Percentiles rank a stretch among this genome's conserved stretches.
Conservation (phyloP, 1,284 basidiomycete genomes). For the Trichosporon faecale region DNA sequence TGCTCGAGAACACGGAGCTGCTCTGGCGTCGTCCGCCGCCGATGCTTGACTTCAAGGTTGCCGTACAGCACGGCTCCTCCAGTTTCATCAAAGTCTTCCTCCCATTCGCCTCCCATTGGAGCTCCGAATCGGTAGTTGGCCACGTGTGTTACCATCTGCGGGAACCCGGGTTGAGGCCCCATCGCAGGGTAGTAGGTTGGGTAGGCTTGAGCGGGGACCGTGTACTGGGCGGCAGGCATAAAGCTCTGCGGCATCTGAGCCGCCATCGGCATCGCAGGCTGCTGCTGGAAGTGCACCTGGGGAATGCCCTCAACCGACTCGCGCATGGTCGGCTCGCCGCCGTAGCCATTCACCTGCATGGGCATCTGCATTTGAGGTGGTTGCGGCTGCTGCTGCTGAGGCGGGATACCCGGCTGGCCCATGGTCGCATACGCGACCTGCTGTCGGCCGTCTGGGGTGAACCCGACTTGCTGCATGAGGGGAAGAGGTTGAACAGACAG, state of each 20-base stretch:
- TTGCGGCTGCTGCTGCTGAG: neutral
- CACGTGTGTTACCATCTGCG: constrained; percentile 21
- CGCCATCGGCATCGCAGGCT: constrained; percentile 10
- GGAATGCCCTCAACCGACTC: constrained; percentile 26
- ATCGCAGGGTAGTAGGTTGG: constrained; percentile 17
- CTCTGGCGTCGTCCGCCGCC: constrained; percentile 74
- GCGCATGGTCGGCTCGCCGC: constrained; percentile 26
- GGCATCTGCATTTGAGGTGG: neutral
- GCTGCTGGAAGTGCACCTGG: constrained; percentile 22
- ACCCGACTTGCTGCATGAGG: constrained; percentile 7
- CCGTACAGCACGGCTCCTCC: constrained; percentile 31
- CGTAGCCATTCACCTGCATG: constrained; percentile 2
- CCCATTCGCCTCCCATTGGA: constrained; percentile 28
- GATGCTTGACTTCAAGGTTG: constrained; percentile 66
- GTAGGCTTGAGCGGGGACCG: constrained; percentile 6
- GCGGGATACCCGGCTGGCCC: constrained; percentile 1
- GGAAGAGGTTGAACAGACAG: neutral
- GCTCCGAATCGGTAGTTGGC: constrained; percentile 22
- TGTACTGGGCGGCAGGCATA: constrained; percentile 8
- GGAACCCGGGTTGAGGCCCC: constrained; percentile 4
- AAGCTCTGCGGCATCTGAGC: neutral
- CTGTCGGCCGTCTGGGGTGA: constrained; percentile 3
- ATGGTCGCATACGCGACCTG: constrained; percentile 1
- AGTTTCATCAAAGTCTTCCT: constrained; percentile 28
- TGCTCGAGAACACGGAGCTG: constrained; percentile 83